Conservation (phyloP, 2,329 filamentous ascomycete species). For the Elsinoe necatrix region DNA sequence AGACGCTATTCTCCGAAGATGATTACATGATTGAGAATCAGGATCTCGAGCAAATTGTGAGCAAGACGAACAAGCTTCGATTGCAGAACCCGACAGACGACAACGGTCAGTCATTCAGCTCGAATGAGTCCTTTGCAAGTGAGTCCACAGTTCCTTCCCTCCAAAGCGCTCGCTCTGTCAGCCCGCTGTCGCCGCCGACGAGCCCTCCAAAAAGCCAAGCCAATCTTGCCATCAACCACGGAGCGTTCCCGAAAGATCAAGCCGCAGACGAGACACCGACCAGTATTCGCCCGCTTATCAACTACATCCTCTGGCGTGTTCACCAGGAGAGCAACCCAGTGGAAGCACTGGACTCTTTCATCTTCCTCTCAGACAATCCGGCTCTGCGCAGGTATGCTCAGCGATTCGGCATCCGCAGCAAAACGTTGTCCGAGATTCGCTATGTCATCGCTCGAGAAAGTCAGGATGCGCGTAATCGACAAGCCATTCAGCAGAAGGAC, state of each 20-base stretch:
- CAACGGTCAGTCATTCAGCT: conserved; percentile 27
- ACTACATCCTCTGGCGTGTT: conserved; percentile 45
- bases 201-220: conserved; percentile 24
- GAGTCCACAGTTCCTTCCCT: conserved; percentile 34
- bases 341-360: conserved; percentile 42
- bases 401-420: conserved; percentile 43
- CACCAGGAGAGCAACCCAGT: conserved; percentile 42
- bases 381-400: conserved; percentile 39
- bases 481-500: conserved; percentile 23
- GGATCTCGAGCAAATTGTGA: conserved; percentile 19
- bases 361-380: conserved; percentile 44
- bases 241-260: background rate
- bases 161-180: conserved; percentile 29
- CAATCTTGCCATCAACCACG: background rate
- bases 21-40: conserved; percentile 35
- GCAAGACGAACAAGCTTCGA: conserved; percentile 23
- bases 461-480: conserved; percentile 36
- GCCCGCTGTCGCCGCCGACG: conserved; percentile 25
- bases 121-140: conserved; percentile 34
- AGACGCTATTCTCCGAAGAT: conserved; percentile 42
- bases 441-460: conserved; percentile 43
- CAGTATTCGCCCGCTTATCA: conserved; percentile 39
- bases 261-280: background rate
- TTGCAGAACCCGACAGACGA: background rate
- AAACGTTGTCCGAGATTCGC: conserved; percentile 43